phyloP scores from a whole-genome alignment of 2,329 filamentous ascomycete genomes.

The Colletotrichum cordylinicola region DNA sequence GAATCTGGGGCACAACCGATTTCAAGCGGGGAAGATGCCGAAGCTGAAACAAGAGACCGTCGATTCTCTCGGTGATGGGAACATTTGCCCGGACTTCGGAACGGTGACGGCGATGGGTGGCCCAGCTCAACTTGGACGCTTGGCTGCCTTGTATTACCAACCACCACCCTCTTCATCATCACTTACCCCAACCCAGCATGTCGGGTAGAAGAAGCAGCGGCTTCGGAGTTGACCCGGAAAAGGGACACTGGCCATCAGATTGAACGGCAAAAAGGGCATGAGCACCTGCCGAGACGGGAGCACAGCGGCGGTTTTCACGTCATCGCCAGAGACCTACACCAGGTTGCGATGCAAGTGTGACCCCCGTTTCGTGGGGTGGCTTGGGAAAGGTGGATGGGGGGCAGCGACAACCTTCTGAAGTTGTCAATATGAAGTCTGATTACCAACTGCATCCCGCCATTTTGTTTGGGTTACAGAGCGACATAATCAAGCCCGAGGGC shows the following conservation, averaged over 20 bases:
- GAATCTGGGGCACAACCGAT: neutral
- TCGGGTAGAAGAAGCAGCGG: neutral
- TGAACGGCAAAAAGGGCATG: neutral
- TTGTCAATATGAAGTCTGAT: neutral
- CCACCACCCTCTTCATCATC: neutral
- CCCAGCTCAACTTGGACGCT: neutral
- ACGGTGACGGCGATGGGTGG: neutral
- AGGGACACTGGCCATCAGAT: neutral
- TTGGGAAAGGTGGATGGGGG: slow-evolving; percentile 9
- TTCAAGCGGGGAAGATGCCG: slow-evolving; percentile 3
- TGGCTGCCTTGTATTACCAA: neutral
- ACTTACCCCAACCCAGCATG: neutral
- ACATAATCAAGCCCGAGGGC: neutral
- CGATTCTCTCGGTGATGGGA: neutral
- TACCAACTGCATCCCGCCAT: slow-evolving; percentile 10
- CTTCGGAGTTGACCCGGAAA: slow-evolving; percentile 5
- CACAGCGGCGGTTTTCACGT: neutral
- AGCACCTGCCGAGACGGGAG: neutral
- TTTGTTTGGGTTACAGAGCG: neutral
- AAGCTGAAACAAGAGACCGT: slow-evolving; percentile 2
- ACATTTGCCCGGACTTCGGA: neutral
- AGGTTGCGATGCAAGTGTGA: slow-evolving; percentile 12
- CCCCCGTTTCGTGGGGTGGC: slow-evolving; percentile 19
- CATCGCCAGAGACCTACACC: slow-evolving; percentile 3
- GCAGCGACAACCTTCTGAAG: neutral